Base-by-base conservation (phyloP, 2,329 filamentous ascomycete species). In the Colletotrichum nymphaeae region DNA sequence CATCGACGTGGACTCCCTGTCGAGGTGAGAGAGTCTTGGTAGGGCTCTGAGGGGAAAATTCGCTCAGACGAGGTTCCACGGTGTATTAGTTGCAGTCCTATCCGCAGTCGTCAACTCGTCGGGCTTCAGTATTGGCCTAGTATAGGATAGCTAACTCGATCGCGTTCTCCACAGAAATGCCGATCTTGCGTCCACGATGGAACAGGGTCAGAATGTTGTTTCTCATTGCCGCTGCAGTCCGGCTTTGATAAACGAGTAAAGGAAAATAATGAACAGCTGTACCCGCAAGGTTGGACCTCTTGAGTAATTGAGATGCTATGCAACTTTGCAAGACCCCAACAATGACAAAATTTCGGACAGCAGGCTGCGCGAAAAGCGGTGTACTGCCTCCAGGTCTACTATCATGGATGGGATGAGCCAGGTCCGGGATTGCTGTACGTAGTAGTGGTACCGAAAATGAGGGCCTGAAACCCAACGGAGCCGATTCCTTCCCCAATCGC, bases 1-100 rank as follows among this genome's bases (percentile, higher is more conserved):
- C 59, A 56, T 56, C 26, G 59, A 57, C 49, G 55, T 37, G 56
- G 65, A 16, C 28, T 62, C 65, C 57, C 66, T 69, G 66, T 12
- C 59, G 56, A 52, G 58, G 19, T 49, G 8, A 49, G 42, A 35
- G 22, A 12, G 28, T 26, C 42, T 22, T 26, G 26, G 55, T 22
- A n/a, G 24, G 32, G 42, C 49, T 28, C 19, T 14, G 5, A 60
- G 24, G 24, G 35, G 32, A 35, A 56, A 56, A 62, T 42, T n/a
- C 22, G 62, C 42, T 42, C 42, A 42, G 57, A 59, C 59, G 26
- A 55, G 14, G 42, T 55, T 42, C 24, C 37, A 69, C 42, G 53
- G 53, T 42, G 55, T 60, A 26, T 64, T 30, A 37, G 16, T 42
- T 19, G 22, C 28, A n/a, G 35, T 19, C 42, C 42, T 49, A n/a